Base-by-base conservation (phyloP, 441 rosid genomes). In the Heliophila coronopifolia region DNA sequence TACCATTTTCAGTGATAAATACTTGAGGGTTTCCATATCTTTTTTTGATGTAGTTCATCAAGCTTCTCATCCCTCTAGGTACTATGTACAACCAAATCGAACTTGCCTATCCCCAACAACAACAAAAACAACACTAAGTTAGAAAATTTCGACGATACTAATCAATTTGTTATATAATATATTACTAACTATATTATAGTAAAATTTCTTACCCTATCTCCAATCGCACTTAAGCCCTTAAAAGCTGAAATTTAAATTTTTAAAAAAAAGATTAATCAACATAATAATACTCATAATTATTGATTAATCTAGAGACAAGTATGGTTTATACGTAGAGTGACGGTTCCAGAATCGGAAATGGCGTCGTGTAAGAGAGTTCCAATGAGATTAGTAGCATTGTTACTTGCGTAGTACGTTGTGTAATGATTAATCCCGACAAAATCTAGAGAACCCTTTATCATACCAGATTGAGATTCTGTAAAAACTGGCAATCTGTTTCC, bases 381-480 rank as follows among this genome's bases (percentile, higher is more conserved):
- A 1, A 78, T 19, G 27, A 70, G 9, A 49, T 37, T 56, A 0
- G 73, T 50, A 9, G 54, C 3, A 44, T 73, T 73, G 51, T 68
- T 47, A 13, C 61, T 59, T 26, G 81, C 96, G 43, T 87, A 92
- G 48, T 48, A 85, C 4, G 99, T 87, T 14, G 99, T 92, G 61
- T 92, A 92, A 61, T 92, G 99, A 68, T 92, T 92, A 26, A 88
- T 92, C 54, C 96, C 99, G 9, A 92, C 79, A 59, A 88, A 92
- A 65, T 92, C 99, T 33, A 85, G 36, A n/a, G 97, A 92, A 22
- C 94, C 94, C 69, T 83, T 85, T 1, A 83, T 22, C 38, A 92
- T 69, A 44, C 69, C 52, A 18, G 84, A 60, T 38, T 92, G 84
- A n/a, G 81, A 65, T 36, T 26, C 14, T 0, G 95, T 68, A 72